A percentile compares a stretch with the other conserved stretches of the same genome.
Evolutionary conservation across 352 stramenopile species (phyloP).

Genomic region (Globisporangium sylvaticum): DNA sequence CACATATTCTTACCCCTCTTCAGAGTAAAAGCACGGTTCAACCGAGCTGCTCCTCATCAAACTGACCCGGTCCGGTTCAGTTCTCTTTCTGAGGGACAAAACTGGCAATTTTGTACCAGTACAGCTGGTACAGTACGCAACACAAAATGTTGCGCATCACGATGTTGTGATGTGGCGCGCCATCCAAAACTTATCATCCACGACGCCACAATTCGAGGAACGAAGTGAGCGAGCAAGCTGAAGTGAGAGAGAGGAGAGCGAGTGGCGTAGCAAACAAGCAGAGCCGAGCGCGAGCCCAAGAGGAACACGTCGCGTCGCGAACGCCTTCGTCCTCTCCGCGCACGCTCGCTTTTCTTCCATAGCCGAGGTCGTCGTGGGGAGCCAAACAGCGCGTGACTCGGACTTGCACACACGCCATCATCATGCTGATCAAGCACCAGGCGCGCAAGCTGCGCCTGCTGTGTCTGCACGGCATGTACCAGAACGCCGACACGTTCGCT

Average conservation of each 20-base stretch:
- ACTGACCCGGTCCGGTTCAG: background rate
- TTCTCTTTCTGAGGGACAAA: background rate
- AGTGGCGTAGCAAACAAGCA: background rate
- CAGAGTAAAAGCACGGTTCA: background rate
- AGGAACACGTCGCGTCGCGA: background rate
- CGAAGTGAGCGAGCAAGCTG: conserved; percentile 3
- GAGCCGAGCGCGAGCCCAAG: background rate
- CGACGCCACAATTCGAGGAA: background rate
- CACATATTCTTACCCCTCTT: background rate
- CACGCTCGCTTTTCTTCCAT: too few species aligned
- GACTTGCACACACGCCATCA: background rate
- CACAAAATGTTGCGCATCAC: background rate
- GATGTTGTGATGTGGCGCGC: background rate
- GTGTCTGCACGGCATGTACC: conserved; percentile 86
- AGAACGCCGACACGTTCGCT: conserved; percentile 63
- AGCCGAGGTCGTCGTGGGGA: too few species aligned
- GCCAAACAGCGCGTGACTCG: too few species aligned
- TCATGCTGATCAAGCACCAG: conserved; percentile 2
- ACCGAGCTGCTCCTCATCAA: background rate
- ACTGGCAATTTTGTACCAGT: background rate
- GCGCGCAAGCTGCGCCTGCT: conserved; percentile 57
- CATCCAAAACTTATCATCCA: background rate
- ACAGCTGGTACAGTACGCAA: background rate
- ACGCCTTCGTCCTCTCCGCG: background rate
- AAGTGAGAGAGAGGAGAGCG: background rate